Base-by-base conservation (phyloP, 139 green algal species). In the Closterium sp. region DNA sequence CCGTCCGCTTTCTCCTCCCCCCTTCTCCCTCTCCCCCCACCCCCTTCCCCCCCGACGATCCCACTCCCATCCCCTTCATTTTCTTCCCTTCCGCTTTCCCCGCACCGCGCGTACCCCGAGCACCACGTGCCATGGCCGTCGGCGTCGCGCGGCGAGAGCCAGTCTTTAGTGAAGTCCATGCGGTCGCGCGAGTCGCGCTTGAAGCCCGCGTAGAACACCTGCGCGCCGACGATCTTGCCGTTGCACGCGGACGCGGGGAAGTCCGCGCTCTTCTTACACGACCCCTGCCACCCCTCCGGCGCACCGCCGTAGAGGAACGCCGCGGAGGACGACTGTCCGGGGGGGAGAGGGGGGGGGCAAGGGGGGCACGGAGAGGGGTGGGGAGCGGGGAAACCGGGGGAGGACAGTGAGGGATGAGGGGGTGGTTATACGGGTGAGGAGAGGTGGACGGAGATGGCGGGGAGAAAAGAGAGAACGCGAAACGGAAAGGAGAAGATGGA, bases 161-260 rank as follows among this genome's bases (percentile, higher is more conserved):
- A 70, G 97, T 98, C 19, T 97, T 96, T 86, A 95, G 97, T 87
- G 87, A 89, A 70, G 87, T 42, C 87, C 29, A 50, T 29, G 31
- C 87, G 28, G 22, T 28, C 87, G 24, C 24, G 87, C 87, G 87
- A 29, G 24, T 84, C 28, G 28, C 21, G 21, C 86, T 89, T 27
- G 29, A 50, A 89, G 29, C 86, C 86, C 29, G 28, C 0, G 13
- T 89, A 50, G 86, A 89, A 89, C 29, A 89, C 24, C 0, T 31
- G 86, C 31, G 86, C 86, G 29, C 86, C 86, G 11, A 89, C 30
- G 13, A 89, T 13, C 86, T 89, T 89, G 29, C 86, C 30, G 86
- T 89, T 89, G 86, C 86, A 89, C 86, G 29, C 86, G 11, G 86
- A 19, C 86, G 29, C 86, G 30, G 86, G 86, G 86, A 89, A 89